These are phyloP conservation scores for Euphorbia peplus DNA, from an alignment of 345 rosid species.

Conservation along the genomic window DNA sequence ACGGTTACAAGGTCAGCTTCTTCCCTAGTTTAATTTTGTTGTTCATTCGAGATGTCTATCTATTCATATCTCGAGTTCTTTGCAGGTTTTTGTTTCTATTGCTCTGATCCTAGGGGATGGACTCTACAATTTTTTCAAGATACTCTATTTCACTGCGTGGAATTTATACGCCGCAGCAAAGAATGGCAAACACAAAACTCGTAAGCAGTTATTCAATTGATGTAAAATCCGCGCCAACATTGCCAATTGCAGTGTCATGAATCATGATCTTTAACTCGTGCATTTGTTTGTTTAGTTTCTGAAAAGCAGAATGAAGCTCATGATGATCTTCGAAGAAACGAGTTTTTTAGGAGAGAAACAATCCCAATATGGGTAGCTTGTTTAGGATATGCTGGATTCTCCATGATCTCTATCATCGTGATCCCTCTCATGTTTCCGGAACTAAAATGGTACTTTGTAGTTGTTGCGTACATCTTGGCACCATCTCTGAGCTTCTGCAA, in stretches of 20 bases:
- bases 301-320: conserved; percentile 22
- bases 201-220: conserved; percentile 44
- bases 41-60: background rate
- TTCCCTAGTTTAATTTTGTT: background rate
- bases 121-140: conserved; percentile 84
- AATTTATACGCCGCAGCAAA: conserved; percentile 41
- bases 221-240: too few species aligned
- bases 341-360: conserved; percentile 64
- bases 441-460: conserved; percentile 83
- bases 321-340: conserved; percentile 48
- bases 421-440: conserved; percentile 85
- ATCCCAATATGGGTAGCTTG: conserved; percentile 81
- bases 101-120: conserved; percentile 89
- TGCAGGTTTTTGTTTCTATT: conserved; percentile 82
- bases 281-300: conserved; percentile 25
- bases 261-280: too few species aligned
- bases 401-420: conserved; percentile 59
- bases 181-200: conserved; percentile 28
- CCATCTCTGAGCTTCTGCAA: conserved; percentile 94
- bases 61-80: background rate
- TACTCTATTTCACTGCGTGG: conserved; percentile 49
- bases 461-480: conserved; percentile 79
- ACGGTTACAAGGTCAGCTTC: conserved; percentile 71
- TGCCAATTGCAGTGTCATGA: too few species aligned
- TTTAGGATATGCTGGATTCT: conserved; percentile 59